These are phyloP conservation scores for Kluyveromyces lactis DNA, from an alignment of 805 yeast genomes.

Conservation along the genomic window DNA sequence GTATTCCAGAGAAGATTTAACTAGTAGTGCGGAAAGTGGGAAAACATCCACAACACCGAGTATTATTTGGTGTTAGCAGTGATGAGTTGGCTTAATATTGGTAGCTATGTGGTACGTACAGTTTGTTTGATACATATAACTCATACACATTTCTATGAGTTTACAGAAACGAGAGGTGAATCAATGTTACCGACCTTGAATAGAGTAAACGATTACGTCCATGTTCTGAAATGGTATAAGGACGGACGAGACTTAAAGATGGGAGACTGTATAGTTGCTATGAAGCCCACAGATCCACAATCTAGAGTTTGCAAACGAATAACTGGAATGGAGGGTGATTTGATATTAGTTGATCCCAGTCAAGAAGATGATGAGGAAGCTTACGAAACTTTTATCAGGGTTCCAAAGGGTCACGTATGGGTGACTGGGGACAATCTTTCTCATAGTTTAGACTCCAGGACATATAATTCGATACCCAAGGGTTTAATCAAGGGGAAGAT, in stretches of 20 bases:
- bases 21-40: not conserved
- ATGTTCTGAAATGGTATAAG: constrained; percentile 55
- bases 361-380: constrained; percentile 8
- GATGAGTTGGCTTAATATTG: constrained; percentile 19
- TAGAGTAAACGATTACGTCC: constrained; percentile 67
- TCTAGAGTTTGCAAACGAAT: constrained; percentile 87
- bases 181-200: constrained; percentile 91
- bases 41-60: no score
- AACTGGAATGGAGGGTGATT: constrained; percentile 94
- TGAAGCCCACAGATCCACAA: constrained; percentile 82
- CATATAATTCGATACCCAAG: constrained; percentile 85
- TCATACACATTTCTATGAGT: constrained; percentile 60
- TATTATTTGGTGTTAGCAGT: not conserved
- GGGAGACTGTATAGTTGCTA: constrained; percentile 85
- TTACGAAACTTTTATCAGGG: constrained; percentile 48
- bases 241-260: constrained; percentile 57
- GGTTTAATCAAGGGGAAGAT: constrained; percentile 84
- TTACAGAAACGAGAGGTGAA: constrained; percentile 81
- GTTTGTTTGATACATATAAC: constrained; percentile 61
- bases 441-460: constrained; percentile 81
- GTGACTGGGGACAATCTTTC: constrained; percentile 90
- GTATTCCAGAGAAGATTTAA: no score
- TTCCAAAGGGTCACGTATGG: constrained; percentile 96
- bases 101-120: constrained; percentile 48
- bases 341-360: constrained; percentile 74